These are phyloP conservation scores for Jackrogersella multiformis DNA, from an alignment of 495 filamentous ascomycete genomes.

Conservation along the genomic window DNA sequence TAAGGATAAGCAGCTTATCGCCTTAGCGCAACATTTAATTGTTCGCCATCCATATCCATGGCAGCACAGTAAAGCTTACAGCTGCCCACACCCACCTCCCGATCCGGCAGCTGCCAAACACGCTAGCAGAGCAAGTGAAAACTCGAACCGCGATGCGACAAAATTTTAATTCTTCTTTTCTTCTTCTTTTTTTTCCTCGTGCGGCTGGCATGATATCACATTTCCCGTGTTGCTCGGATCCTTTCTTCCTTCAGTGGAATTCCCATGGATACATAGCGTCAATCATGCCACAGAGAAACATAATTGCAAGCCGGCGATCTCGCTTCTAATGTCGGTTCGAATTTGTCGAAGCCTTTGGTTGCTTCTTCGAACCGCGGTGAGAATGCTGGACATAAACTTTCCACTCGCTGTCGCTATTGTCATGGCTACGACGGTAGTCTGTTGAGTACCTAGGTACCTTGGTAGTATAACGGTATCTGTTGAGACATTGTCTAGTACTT, in stretches of 20 bases:
- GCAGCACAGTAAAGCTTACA: neutral
- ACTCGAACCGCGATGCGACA: conserved; percentile 31
- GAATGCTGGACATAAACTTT: conserved; percentile 54
- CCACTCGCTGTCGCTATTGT: no score
- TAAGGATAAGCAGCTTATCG: neutral
- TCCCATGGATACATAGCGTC: conserved; percentile 55
- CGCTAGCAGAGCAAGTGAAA: conserved; percentile 39
- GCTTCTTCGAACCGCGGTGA: conserved; percentile 55
- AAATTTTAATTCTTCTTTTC: conserved; percentile 38
- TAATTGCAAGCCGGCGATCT: conserved; percentile 56
- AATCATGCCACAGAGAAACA: conserved; percentile 59
- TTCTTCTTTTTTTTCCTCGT: conserved; percentile 45
- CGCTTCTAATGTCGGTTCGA: conserved; percentile 53
- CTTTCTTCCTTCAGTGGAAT: conserved; percentile 46
- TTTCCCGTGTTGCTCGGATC: conserved; percentile 60
- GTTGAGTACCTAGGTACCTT: no score
- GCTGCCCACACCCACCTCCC: conserved; percentile 1
- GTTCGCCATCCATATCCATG: no score
- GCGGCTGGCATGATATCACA: conserved; percentile 55
- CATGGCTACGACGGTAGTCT: neutral
- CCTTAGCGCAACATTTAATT: no score
- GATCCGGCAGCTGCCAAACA: conserved; percentile 17
- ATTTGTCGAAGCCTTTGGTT: conserved; percentile 45
- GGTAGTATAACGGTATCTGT: neutral
- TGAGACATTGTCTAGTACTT: neutral